Evolutionary conservation across 2,329 filamentous ascomycete species (phyloP), one percentile per base, ranked within the genome.

Genomic region (Neonectria ditissima): DNA sequence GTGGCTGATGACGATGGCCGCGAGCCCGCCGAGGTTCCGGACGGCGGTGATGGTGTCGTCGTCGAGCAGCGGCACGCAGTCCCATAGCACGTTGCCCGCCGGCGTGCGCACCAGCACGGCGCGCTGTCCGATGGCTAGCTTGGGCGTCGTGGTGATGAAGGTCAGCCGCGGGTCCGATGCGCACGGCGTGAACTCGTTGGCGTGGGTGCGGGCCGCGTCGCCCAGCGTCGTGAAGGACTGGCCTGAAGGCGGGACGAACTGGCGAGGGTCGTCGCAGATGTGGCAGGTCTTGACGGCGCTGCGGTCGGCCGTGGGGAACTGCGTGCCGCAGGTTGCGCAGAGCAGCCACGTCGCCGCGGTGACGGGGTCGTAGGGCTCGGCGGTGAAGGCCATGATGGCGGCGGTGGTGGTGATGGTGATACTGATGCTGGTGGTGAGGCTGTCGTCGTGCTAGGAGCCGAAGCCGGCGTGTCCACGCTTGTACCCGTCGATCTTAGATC

Each of bases 31-130:
- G 7, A 89, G 81, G 0, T 73, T 75, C 6, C 85, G 82, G 70
- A 95, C 87, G 59, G 77, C 75, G 1, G 79, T 74, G 0, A 92
- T 77, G 0, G 92, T 94, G 4, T 83, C 83, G 1, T 84, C 78
- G 74, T 94, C 91, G 3, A 96, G 80, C 67, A 89, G 87, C 0
- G 91, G 85, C 60, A 96, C 81, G 65, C 91, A 89, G 77, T 96
- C 93, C 92, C 92, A 97, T 2, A 96, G 85, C 1, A 96, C 78
- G 74, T 94, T 94, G 0, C 92, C 92, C 0, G 77, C 62, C 0
- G 86, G 81, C 0, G 91, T 92, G 53, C 84, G 82, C 13, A 95
- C 80, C 2, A 97, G 80, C 50, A 94, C 84, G 20, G 89, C 89
- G 32, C 92, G 85, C 77, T 96, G 90, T 1, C 92, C 92, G 66